Base-by-base conservation (phyloP, 305 asterid species). In the Ruellia speciosa region DNA sequence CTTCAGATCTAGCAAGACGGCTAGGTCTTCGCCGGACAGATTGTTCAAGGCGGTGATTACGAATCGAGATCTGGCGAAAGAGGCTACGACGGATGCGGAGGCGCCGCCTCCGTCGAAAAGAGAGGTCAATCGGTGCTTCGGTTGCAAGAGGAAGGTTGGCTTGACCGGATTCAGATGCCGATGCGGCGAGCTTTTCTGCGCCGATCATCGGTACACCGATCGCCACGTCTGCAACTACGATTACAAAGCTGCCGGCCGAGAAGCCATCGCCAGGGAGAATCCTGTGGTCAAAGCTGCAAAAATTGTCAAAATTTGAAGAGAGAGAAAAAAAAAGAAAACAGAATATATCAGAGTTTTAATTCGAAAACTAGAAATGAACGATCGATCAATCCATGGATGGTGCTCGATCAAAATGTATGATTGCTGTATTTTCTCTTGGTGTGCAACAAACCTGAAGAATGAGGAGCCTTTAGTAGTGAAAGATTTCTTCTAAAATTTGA, bases 201-300 rank as follows among this genome's bases (percentile, higher is more conserved):
- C 83, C 52, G 90, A 80, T 48, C 97, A 89, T 63, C 79, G 97
- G 40, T 89, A 89, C 75, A 82, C 97, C 48, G 97, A 89, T 62
- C 90, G 96, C 0, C 98, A 90, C 46, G 96, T 83, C 52, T 90
- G 97, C 69, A 80, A 78, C 74, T 90, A 78, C 58, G 97, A 89
- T 55, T 89, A 89, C 78, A 89, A 82, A 67, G 11, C 85, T 28
- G 86, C 85, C 55, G 97, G 93, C 4, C 73, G 97, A 19, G 95
- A 82, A 18, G 79, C 84, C 52, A 90, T 90, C 63, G 82, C 92
- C 9, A 74, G 84, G 73, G 95, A 85, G 74, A 90, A 90, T 80
- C 98, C 98, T 19, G 90, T 90, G 61, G 92, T 90, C 41, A 90
- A 84, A 68, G 98, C 96, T 4, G 89, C 94, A 3, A 90, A 90